Base-by-base conservation (phyloP, 257 asterid genomes). In the Verbena officinalis region DNA sequence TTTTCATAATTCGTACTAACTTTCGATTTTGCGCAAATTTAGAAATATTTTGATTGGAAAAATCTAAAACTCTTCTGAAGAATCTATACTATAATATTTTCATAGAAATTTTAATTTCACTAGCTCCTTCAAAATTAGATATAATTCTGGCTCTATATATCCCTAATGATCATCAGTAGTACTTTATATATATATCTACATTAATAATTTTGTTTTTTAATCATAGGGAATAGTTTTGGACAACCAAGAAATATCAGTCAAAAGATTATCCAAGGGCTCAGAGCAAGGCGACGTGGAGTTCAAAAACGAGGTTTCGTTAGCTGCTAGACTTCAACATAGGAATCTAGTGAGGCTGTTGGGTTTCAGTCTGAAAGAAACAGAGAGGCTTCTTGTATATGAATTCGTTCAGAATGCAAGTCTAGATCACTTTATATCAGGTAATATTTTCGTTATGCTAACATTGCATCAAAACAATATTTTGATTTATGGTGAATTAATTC, bases 301-400 rank as follows among this genome's bases (percentile, higher is more conserved):
- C 38, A 59, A 67, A 59, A 73, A 67, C 54, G 70, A 69, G 51
- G 72, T 63, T 5, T 16, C 33, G 33, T 39, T 74, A 22, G 17
- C 69, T 1, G 75, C 75, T 24, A 55, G 19, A 7, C 72, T 74
- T 62, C 79, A 74, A 19, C 79, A 74, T 19, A 64, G 64, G 20
- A 74, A 74, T 68, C 50, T 74, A 17, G 79, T 68, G 0, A 74
- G 52, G 46, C 64, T 74, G 8, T 38, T 74, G 13, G 79, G 79
- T 9, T 74, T 60, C 33, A 33, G 55, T 14, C 1, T 68, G 0
- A 23, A 74, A 39, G 67, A 55, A 43, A 34, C 0, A 0, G 69
- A 64, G 54, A 75, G 24, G 36, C 36, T 70, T 15, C 64, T 69
- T 0, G 9, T 70, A 7, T 70, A 70, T 64, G 73, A 69, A 40